Evolutionary conservation across 768 basidiomycete genomes (phyloP), one percentile per base, ranked within the genome.

Genomic region (Tricholoma hemisulphureum): DNA sequence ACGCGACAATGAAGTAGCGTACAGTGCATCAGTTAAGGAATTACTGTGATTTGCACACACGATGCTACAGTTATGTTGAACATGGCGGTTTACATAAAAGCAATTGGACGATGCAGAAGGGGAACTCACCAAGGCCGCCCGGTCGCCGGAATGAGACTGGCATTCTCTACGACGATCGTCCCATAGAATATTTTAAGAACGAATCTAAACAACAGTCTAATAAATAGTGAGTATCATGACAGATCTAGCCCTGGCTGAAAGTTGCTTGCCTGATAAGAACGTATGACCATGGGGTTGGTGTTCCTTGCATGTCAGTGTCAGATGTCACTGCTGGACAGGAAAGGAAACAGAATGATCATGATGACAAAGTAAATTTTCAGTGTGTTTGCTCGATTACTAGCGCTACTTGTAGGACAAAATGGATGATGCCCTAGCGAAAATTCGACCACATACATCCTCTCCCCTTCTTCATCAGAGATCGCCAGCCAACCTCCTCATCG

Each of bases 121-220:
- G 39, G 26, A 10, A 49, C 76, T 62, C 62, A 90, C 92, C 89
- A 91, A 63, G 93, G 89, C 54, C 77, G 73, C 3, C 93, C 93
- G 10, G 81, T 86, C 64, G 77, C 71, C 20, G 92, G 91, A 51
- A 95, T 84, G 51, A 83, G 72, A 46, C 91, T 75, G 3, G 77
- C 76, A 67, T 90, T 89, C 70, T 95, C 91, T 14, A 95, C 81
- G 23, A 95, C 89, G 56, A 95, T 93, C 9, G 87, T 83, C 1
- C 91, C 91, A 70, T 95, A 95, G 74, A 95, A 95, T 60, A 94
- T 90, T 69, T 91, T 91, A 65, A 95, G 84, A 2, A 93, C 91
- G 63, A 94, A 87, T 63, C 82, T 83, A 69, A 91, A 93, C 26
- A 92, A 75, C 16, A 85, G 67, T 32, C 89, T 91, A 52, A 21